Conservation (phyloP, 805 yeast species). For the Candida hispaniensis region DNA sequence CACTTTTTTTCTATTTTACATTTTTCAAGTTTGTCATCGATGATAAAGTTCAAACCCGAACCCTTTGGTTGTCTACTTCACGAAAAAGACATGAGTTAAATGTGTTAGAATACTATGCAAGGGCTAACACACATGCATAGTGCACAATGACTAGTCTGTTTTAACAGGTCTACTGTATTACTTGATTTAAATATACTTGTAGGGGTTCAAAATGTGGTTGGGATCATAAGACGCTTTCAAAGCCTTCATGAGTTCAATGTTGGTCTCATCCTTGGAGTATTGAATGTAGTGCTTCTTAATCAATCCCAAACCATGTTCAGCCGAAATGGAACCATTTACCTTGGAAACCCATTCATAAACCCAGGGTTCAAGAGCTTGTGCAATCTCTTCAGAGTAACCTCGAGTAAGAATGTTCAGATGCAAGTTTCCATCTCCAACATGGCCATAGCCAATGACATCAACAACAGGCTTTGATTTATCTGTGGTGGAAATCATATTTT, state of each 20-base stretch:
- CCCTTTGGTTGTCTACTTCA: no score
- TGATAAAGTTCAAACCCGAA: no score
- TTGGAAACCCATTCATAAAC: conserved; percentile 76
- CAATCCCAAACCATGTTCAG: conserved; percentile 96
- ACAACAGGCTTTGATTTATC: conserved; percentile 59
- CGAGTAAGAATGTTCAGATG: conserved; percentile 90
- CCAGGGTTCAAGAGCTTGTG: conserved; percentile 78
- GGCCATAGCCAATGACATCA: conserved; percentile 94
- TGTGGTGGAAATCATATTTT: conserved; percentile 51
- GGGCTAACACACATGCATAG: no score
- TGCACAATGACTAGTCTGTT: no score
- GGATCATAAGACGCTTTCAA: conserved; percentile 83
- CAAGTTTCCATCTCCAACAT: conserved; percentile 92
- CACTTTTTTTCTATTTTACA: no score
- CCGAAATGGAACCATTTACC: conserved; percentile 75
- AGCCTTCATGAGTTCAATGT: conserved; percentile 64
- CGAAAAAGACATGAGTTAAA: no score
- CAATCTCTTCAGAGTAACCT: conserved; percentile 68
- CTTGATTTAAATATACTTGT: conserved; percentile 57
- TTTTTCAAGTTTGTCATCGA: no score
- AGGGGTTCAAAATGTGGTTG: conserved; percentile 85
- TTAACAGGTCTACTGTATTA: not conserved
- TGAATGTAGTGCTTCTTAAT: conserved; percentile 86
- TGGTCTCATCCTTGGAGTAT: conserved; percentile 66
- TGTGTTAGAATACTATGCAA: no score